These are phyloP conservation scores for Trichoderma asperelloides DNA, from an alignment of 495 filamentous ascomycete species.

Conservation along the genomic window DNA sequence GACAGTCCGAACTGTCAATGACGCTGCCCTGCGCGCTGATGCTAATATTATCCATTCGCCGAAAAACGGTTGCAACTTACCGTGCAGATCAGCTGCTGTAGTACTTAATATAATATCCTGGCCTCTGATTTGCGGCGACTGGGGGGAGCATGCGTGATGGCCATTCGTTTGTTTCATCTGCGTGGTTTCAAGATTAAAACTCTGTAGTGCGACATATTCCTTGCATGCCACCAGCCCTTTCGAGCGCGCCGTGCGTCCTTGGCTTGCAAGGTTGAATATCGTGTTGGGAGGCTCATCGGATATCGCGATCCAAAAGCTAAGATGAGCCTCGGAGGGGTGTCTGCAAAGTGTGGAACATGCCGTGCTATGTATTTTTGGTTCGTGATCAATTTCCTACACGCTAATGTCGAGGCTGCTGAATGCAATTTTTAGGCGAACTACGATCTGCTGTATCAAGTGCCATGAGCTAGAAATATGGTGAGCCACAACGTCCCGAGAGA, in stretches of 20 bases:
- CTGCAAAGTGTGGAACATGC: too few relatives aligned
- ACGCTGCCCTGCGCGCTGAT: not conserved
- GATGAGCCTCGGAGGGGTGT: not conserved
- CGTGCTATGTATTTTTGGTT: too few relatives aligned
- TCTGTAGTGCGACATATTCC: not conserved
- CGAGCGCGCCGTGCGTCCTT: not conserved
- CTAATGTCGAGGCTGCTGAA: too few relatives aligned
- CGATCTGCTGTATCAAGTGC: too few relatives aligned
- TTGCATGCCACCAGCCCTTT: not conserved
- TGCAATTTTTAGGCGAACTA: too few relatives aligned
- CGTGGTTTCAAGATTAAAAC: not conserved
- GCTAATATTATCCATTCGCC: not conserved
- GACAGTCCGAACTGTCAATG: not conserved
- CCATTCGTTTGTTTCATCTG: slow-evolving; percentile 1
- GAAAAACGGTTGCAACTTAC: not conserved
- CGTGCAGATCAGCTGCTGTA: not conserved
- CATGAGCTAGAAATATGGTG: too few relatives aligned
- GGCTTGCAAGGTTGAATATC: not conserved
- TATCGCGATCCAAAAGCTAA: not conserved
- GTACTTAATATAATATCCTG: not conserved
- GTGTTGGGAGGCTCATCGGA: not conserved
- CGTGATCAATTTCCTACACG: too few relatives aligned
- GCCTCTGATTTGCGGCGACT: not conserved
- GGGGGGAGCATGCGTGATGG: not conserved
- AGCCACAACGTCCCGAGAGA: too few relatives aligned